Evolutionary conservation across 495 filamentous ascomycete genomes (phyloP).

Genomic region (Aspergillus olivimuriae): DNA sequence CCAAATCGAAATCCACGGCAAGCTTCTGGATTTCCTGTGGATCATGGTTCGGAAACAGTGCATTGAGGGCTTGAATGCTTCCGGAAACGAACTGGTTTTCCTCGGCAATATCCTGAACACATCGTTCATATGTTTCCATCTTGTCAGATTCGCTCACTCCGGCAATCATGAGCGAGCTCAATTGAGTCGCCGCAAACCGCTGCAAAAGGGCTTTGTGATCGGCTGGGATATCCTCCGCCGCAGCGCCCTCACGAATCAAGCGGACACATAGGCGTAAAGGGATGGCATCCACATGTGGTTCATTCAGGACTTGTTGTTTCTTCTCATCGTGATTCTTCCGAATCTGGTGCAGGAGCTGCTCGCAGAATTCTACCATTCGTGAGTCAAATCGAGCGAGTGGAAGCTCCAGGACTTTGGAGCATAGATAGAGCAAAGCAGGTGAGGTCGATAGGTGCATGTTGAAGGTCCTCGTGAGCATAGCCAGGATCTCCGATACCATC

Average conservation of each 20-base stretch:
- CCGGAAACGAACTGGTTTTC: conserved; percentile 53
- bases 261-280: conserved; percentile 53
- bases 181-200: conserved; percentile 51
- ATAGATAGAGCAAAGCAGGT: conserved; percentile 59
- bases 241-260: conserved; percentile 58
- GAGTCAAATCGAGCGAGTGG: conserved; percentile 55
- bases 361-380: conserved; percentile 44
- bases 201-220: conserved; percentile 42
- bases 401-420: conserved; percentile 62
- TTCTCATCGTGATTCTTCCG: conserved; percentile 25
- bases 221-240: conserved; percentile 27
- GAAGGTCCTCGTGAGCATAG: conserved; percentile 65
- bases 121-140: conserved; percentile 48
- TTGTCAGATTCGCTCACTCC: conserved; percentile 45
- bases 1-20: conserved; percentile 47
- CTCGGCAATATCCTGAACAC: conserved; percentile 52
- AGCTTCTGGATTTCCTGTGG: conserved; percentile 45
- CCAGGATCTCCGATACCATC: conserved; percentile 69
- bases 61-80: conserved; percentile 64
- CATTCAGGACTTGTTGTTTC: conserved; percentile 12
- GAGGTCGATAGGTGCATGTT: conserved; percentile 45
- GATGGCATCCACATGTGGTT: conserved; percentile 26
- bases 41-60: conserved; percentile 44
- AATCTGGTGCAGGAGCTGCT: conserved; percentile 31
- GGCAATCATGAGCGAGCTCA: conserved; percentile 44